Evolutionary conservation across 352 stramenopile genomes (phyloP), one percentile per base, ranked within the genome.

Genomic region (Phytophthora colocasiae): DNA sequence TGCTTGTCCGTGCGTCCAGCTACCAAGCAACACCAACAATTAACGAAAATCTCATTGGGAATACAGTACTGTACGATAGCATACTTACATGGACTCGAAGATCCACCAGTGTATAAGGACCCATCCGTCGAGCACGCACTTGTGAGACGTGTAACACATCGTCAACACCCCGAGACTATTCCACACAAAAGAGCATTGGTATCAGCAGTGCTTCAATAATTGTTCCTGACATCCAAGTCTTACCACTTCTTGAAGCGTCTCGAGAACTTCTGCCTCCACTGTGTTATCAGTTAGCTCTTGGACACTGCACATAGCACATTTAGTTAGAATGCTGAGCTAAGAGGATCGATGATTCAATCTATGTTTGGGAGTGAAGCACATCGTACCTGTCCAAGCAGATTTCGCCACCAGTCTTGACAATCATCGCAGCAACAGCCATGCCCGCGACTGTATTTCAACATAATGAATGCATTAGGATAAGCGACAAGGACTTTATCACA

Each of bases 341-440:
- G 31, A 36, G 8, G 8, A 36, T 36, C 22, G 22, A 22, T 22
- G 22, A 22, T 22, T 22, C 22, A 22, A 22, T 22, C 31, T 3
- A 14, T 14, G 31, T 4, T 14, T 36, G 10, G 0, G 31, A 36
- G 31, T 36, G 9, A 36, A 36, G 9, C 31, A 36, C 31, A 31
- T 36, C 31, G 31, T 55, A 88, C 81, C 87, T 95, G 60, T 96
- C 85, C 24, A 94, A 66, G 49, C 85, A 91, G 49, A 97, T 91
- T 36, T 94, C 81, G 8, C 75, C 76, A n/a, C 89, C 89, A 1
- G 88, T 95, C 68, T 93, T 96, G 43, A 93, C 76, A 49, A 97
- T 96, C 89, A 97, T 97, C 6, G 81, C 82, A 38, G 89, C 87
- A 10, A 97, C 91, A 15, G 90, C 73, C 47, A 96, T 87, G 32